These are phyloP conservation scores for Jatropha podagrica DNA, from an alignment of 441 rosid species.

Conservation along the genomic window DNA sequence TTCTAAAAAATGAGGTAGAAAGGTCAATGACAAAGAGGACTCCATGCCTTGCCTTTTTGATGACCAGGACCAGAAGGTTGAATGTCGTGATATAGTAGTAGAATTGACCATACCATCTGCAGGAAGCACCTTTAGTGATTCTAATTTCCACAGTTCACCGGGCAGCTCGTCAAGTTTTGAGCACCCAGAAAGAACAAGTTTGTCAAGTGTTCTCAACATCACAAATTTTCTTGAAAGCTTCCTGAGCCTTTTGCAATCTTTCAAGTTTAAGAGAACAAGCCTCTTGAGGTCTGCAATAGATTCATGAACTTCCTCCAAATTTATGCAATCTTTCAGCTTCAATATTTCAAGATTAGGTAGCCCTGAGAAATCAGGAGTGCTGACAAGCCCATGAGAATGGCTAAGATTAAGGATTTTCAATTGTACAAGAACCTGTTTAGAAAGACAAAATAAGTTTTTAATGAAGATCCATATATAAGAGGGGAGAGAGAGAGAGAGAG, in stretches of 20 bases:
- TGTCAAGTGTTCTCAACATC: constrained; percentile 25
- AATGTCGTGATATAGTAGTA: background rate
- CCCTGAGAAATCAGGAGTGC: constrained; percentile 30
- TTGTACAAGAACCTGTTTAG: constrained; percentile 20
- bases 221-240: constrained; percentile 24
- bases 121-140: constrained; percentile 24
- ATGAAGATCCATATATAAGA: background rate
- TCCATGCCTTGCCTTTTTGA: constrained; percentile 7
- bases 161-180: constrained; percentile 19
- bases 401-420: constrained; percentile 38
- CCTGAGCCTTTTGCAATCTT: constrained; percentile 27
- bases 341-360: constrained; percentile 32
- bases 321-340: constrained; percentile 29
- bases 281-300: constrained; percentile 26
- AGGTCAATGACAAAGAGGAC: constrained; percentile 6
- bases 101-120: constrained; percentile 17
- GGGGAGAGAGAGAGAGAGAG: background rate
- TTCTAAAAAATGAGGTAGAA: constrained; percentile 18
- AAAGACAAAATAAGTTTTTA: constrained; percentile 6
- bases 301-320: constrained; percentile 27
- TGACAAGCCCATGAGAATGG: constrained; percentile 25
- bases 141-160: constrained; percentile 10
- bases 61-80: constrained; percentile 18
- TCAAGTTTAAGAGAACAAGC: constrained; percentile 19
- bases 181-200: constrained; percentile 33